Conservation (phyloP, 2,329 filamentous ascomycete species). For the Aureobasidium sp. region DNA sequence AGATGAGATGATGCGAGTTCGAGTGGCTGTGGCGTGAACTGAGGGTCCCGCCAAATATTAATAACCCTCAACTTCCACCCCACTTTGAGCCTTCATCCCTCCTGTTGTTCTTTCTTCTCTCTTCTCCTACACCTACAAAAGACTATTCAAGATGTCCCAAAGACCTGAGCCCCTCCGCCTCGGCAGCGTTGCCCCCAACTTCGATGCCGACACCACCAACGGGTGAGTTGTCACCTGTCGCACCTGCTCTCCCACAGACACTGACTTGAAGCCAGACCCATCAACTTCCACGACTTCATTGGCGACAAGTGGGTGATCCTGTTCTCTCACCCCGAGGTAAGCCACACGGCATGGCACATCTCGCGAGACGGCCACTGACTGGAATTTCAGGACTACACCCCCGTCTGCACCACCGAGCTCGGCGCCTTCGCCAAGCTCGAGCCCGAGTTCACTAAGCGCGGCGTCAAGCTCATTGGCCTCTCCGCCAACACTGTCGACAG, state of each 20-base stretch:
- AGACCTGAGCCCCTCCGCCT: conserved; percentile 48
- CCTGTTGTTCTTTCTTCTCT: background rate
- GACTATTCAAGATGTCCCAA: conserved; percentile 11
- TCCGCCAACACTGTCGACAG: conserved; percentile 45
- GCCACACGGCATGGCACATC: background rate
- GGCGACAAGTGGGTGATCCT: conserved; percentile 63
- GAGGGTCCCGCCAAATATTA: conserved; percentile 9
- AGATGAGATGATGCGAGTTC: conserved; percentile 14
- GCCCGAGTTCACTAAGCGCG: conserved; percentile 56
- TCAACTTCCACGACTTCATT: conserved; percentile 67
- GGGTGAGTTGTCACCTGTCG: conserved; percentile 30
- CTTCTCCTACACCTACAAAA: background rate
- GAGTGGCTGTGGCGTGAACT: conserved; percentile 12
- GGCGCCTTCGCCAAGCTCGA: conserved; percentile 58
- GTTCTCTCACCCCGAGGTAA: conserved; percentile 58
- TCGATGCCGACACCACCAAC: conserved; percentile 59
- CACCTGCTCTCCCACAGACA: background rate
- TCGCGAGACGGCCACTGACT: background rate
- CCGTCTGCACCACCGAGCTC: conserved; percentile 57
- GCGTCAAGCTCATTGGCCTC: conserved; percentile 56
- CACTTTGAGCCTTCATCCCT: background rate
- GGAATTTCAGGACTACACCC: conserved; percentile 44
- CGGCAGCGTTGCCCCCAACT: conserved; percentile 61
- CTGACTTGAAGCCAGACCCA: conserved; percentile 31
- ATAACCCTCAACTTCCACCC: conserved; percentile 11